These are phyloP conservation scores for Chrysoporthe cubensis DNA, from an alignment of 2,329 filamentous ascomycete genomes.

Conservation along the genomic window DNA sequence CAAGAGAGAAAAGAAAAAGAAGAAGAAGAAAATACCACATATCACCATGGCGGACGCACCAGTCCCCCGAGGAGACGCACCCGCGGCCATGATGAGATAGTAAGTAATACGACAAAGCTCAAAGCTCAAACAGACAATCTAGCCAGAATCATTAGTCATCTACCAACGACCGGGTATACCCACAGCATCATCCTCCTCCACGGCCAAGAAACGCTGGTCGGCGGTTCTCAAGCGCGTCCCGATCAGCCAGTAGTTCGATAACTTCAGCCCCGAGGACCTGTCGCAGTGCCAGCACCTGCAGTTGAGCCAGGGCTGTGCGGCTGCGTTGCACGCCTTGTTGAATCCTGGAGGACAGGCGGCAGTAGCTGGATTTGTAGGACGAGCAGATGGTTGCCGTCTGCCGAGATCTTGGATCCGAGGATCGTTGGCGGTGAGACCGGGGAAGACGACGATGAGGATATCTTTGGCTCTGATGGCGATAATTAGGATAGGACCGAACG, in stretches of 20 bases:
- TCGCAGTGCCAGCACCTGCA: conserved; percentile 38
- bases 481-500: no score
- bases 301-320: conserved; percentile 58
- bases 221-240: conserved; percentile 42
- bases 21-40: not conserved
- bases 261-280: conserved; percentile 38
- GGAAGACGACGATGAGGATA: not conserved
- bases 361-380: conserved; percentile 45
- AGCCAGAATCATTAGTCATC: conserved; percentile 8
- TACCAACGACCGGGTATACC: conserved; percentile 7
- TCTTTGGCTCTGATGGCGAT: conserved; percentile 27
- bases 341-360: conserved; percentile 46
- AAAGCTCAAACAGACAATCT: conserved; percentile 20
- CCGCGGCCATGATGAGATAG: not conserved
- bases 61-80: not conserved
- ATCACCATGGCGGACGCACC: conserved; percentile 2
- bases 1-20: no score
- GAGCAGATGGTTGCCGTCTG: conserved; percentile 51
- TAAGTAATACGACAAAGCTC: not conserved
- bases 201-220: conserved; percentile 46
- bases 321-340: conserved; percentile 46
- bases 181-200: conserved; percentile 50
- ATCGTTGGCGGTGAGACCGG: conserved; percentile 13
- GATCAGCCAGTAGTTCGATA: conserved; percentile 53
- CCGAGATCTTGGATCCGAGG: conserved; percentile 35